Conservation (phyloP, 2,329 filamentous ascomycete species). For the Endoconidiophora polonica region DNA sequence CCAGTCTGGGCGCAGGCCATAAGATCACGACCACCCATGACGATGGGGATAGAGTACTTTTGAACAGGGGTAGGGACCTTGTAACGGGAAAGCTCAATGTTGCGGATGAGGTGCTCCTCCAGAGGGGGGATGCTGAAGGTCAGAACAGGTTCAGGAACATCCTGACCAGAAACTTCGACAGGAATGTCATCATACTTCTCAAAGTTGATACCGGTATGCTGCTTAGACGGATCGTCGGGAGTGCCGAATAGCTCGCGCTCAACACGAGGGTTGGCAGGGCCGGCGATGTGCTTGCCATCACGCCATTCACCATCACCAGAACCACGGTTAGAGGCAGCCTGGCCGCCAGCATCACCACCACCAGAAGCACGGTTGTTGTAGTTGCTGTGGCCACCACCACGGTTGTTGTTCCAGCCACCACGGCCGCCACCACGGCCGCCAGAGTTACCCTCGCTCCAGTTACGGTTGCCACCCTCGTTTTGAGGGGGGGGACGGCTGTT, state of each 20-base stretch:
- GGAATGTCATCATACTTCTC: conserved; percentile 99
- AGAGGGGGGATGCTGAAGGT: conserved; percentile 88
- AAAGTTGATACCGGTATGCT: conserved; percentile 98
- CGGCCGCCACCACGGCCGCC: conserved; percentile 21
- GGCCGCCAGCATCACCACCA: conserved; percentile 18
- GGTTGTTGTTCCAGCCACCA: conserved; percentile 20
- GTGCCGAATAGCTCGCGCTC: conserved; percentile 94
- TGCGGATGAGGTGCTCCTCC: conserved; percentile 80
- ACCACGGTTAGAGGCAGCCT: conserved; percentile 36
- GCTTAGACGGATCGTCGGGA: conserved; percentile 81
- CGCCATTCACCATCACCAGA: conserved; percentile 94
- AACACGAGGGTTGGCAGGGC: conserved; percentile 69
- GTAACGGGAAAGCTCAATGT: conserved; percentile 90
- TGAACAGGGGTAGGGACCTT: conserved; percentile 93
- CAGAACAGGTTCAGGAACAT: conserved; percentile 82
- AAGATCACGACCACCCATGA: conserved; percentile 91
- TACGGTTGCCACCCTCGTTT: conserved; percentile 31
- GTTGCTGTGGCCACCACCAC: conserved; percentile 22
- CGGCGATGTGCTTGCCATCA: conserved; percentile 90
- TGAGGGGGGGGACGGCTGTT: conserved; percentile 17
- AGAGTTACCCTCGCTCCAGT: conserved; percentile 16
- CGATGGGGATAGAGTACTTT: conserved; percentile 98
- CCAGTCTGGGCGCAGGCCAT: conserved; percentile 99
- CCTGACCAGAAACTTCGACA: conserved; percentile 85
- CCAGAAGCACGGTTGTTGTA: conserved; percentile 1